These are phyloP conservation scores for Diaporthe helianthi DNA, from an alignment of 2,329 filamentous ascomycete species.

Conservation along the genomic window DNA sequence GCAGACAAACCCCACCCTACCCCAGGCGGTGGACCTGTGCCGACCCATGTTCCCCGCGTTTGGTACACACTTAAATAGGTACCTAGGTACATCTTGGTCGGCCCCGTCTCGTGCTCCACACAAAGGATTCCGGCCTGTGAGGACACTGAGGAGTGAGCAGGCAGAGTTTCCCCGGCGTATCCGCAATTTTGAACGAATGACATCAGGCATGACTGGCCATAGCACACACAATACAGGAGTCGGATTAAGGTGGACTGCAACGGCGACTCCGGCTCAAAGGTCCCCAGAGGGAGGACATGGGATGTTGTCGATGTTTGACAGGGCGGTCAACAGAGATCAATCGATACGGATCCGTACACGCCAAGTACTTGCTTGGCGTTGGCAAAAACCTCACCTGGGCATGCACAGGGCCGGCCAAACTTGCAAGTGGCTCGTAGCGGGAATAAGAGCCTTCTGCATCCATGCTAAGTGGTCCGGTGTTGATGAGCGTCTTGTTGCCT, in stretches of 20 bases:
- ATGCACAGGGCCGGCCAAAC: not conserved
- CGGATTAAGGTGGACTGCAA: not conserved
- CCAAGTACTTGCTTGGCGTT: not conserved
- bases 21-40: not conserved
- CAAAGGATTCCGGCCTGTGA: not conserved
- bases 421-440: not conserved
- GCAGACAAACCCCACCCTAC: not conserved
- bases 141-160: no score
- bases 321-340: not conserved
- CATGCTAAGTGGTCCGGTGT: not conserved
- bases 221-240: not conserved
- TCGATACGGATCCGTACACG: no score
- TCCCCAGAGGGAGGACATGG: not conserved
- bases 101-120: not conserved
- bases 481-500: no score
- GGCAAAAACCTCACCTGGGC: not conserved
- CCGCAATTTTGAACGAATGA: constrained; percentile 8
- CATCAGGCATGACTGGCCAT: not conserved
- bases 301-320: not conserved
- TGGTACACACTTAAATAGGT: no score
- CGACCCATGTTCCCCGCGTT: constrained; percentile 7
- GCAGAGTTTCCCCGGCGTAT: constrained; percentile 2
- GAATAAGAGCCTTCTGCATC: not conserved
- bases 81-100: not conserved
- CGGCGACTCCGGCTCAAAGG: constrained; percentile 14